Conservation (phyloP, 306 rosid species). For the Castanopsis chinensis region DNA sequence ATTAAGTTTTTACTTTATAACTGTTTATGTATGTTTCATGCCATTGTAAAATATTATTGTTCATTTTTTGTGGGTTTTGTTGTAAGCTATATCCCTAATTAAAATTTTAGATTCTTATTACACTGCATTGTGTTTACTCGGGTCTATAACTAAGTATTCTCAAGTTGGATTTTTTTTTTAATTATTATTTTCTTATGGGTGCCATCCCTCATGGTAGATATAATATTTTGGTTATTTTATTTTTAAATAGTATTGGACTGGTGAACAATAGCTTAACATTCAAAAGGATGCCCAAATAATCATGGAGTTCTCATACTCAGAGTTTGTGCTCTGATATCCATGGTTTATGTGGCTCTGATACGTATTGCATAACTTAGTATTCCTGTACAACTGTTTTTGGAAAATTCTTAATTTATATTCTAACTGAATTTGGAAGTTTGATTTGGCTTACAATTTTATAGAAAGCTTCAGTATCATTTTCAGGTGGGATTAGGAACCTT, state of each 20-base stretch:
- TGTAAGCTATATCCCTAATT: not conserved
- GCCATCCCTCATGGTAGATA: not conserved
- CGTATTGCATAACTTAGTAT: not conserved
- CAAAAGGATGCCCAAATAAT: not conserved
- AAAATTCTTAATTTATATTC: not conserved
- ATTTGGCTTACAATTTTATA: not conserved
- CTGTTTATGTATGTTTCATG: not conserved
- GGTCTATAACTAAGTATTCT: not conserved
- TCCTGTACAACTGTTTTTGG: not conserved
- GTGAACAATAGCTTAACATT: not conserved
- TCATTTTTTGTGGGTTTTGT: not conserved
- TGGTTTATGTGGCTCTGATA: not conserved
- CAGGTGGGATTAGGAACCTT: not conserved
- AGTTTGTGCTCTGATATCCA: not conserved
- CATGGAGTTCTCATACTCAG: not conserved
- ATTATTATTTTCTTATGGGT: not conserved
- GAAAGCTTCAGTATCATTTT: not conserved
- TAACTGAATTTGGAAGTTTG: not conserved
- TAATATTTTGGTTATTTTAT: not conserved
- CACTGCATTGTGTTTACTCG: too few species aligned
- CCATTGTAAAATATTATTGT: not conserved
- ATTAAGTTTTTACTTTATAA: too few species aligned
- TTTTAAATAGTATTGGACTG: not conserved
- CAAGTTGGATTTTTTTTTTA: not conserved
- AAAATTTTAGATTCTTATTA: too few species aligned